Evolutionary conservation across 176 grass and related monocot genomes (phyloP).

Genomic region (Aechmea fasciata): DNA sequence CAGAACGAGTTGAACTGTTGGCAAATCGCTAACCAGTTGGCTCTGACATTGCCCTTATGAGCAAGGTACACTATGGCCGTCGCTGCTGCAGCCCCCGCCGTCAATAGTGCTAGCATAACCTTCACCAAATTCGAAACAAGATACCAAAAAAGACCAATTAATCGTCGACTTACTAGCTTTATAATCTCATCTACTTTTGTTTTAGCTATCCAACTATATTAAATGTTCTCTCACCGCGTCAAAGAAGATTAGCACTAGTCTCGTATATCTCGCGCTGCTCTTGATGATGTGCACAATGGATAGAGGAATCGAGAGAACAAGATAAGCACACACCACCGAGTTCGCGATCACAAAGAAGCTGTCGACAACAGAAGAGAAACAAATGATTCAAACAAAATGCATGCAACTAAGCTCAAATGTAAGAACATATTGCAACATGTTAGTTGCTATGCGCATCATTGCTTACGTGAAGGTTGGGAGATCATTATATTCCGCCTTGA

Average conservation of each 20-base stretch:
- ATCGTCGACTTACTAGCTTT: neutral
- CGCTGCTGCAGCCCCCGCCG: constrained; percentile 46
- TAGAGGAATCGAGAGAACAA: constrained; percentile 54
- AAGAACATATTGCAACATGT: too few relatives aligned
- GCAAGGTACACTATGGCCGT: constrained; percentile 58
- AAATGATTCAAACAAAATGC: too few relatives aligned
- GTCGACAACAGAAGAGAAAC: neutral
- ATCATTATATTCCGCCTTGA: constrained; percentile 63
- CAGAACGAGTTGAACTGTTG: constrained; percentile 80
- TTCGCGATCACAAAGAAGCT: constrained; percentile 76
- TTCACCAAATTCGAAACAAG: constrained; percentile 28
- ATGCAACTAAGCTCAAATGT: too few relatives aligned
- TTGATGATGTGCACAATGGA: constrained; percentile 62
- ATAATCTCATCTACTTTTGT: too few relatives aligned
- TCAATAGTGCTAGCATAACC: constrained; percentile 66
- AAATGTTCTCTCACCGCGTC: constrained; percentile 29
- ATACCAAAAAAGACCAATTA: constrained; percentile 6
- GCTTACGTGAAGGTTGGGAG: constrained; percentile 57
- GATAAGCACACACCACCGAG: constrained; percentile 50
- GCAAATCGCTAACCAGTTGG: constrained; percentile 79
- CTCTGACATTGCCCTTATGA: constrained; percentile 59
- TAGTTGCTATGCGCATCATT: neutral
- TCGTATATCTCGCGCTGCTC: constrained; percentile 43
- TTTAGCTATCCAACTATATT: too few relatives aligned
- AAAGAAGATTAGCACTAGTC: constrained; percentile 45